Percentiles rank a stretch among this genome's conserved stretches.
Evolutionary conservation across 495 filamentous ascomycete species (phyloP).

Genomic region (Podospora tetraspora): DNA sequence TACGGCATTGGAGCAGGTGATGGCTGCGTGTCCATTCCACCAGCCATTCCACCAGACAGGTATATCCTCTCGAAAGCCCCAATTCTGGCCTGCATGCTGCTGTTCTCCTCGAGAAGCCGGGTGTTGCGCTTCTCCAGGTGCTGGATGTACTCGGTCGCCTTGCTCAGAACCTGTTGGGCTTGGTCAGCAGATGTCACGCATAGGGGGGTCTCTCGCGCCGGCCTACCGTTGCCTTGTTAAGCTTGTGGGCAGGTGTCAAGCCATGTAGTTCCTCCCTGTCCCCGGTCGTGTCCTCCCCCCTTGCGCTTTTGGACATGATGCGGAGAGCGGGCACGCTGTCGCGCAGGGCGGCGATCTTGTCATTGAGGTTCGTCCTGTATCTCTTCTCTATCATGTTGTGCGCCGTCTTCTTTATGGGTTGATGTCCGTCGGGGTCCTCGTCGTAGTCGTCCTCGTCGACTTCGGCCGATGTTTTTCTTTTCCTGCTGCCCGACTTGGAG

Average conservation of each 20-base stretch:
- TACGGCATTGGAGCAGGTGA: slow-evolving; percentile 46
- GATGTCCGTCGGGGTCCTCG: slow-evolving; percentile 53
- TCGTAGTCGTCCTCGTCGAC: slow-evolving; percentile 44
- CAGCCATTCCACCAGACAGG: neutral
- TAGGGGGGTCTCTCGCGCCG: neutral
- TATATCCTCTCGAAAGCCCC: slow-evolving; percentile 64
- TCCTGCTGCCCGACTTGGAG: slow-evolving; percentile 48
- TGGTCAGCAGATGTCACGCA: slow-evolving; percentile 7
- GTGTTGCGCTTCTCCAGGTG: slow-evolving; percentile 88
- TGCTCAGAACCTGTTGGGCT: slow-evolving; percentile 59
- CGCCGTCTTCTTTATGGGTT: slow-evolving; percentile 86
- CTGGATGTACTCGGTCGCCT: slow-evolving; percentile 92
- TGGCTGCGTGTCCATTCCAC: slow-evolving; percentile 24
- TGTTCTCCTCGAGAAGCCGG: slow-evolving; percentile 74
- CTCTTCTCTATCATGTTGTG: slow-evolving; percentile 96
- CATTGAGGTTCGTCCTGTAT: slow-evolving; percentile 92
- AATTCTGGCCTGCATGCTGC: slow-evolving; percentile 62
- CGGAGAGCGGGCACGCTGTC: slow-evolving; percentile 85
- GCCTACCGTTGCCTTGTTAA: slow-evolving; percentile 87
- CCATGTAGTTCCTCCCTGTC: slow-evolving; percentile 76
- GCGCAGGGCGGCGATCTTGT: slow-evolving; percentile 87
- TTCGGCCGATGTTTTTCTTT: slow-evolving; percentile 60
- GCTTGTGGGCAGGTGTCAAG: slow-evolving; percentile 74
- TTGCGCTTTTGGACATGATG: slow-evolving; percentile 62
- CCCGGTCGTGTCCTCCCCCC: slow-evolving; percentile 61